Evolutionary conservation across 2,329 filamentous ascomycete species (phyloP).

Genomic region (Aplosporella prunicola): DNA sequence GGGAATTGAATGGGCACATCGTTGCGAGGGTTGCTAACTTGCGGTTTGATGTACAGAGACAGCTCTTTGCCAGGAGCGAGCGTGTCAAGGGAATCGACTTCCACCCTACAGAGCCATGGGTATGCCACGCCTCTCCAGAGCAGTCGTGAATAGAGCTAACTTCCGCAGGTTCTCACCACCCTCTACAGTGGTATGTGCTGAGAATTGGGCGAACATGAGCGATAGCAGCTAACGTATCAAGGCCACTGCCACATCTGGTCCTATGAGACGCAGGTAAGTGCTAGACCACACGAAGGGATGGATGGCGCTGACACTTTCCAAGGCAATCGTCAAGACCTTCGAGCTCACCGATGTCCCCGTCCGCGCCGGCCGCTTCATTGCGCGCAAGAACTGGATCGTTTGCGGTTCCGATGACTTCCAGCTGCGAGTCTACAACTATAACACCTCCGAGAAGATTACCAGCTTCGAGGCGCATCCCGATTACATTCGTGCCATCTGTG

Average conservation of each 20-base stretch:
- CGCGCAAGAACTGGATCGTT: constrained; percentile 98
- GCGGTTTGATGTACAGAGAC: constrained; percentile 49
- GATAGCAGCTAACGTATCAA: constrained; percentile 31
- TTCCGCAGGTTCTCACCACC: constrained; percentile 63
- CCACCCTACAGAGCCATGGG: constrained; percentile 93
- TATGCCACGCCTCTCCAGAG: constrained; percentile 32
- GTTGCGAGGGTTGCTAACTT: constrained; percentile 28
- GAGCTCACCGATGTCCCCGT: constrained; percentile 98
- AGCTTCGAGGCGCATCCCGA: constrained; percentile 96
- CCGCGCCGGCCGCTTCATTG: constrained; percentile 89
- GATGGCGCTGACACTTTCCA: constrained; percentile 16
- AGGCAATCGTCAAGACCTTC: constrained; percentile 95
- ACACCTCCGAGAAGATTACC: constrained; percentile 97
- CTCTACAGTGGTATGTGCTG: constrained; percentile 71
- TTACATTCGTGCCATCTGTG: constrained; percentile 93
- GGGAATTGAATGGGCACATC: too few species aligned
- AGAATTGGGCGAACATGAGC: constrained; percentile 3
- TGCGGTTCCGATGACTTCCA: constrained; percentile 91
- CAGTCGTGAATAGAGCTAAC: constrained; percentile 16
- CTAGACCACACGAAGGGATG: neutral
- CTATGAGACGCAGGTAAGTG: constrained; percentile 72
- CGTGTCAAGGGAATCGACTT: constrained; percentile 92
- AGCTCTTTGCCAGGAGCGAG: constrained; percentile 82
- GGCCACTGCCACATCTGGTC: constrained; percentile 99
- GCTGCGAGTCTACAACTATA: constrained; percentile 84